Conservation (phyloP, 225 moss, liverwort and hornwort species). For the Marchantia polymorpha region DNA sequence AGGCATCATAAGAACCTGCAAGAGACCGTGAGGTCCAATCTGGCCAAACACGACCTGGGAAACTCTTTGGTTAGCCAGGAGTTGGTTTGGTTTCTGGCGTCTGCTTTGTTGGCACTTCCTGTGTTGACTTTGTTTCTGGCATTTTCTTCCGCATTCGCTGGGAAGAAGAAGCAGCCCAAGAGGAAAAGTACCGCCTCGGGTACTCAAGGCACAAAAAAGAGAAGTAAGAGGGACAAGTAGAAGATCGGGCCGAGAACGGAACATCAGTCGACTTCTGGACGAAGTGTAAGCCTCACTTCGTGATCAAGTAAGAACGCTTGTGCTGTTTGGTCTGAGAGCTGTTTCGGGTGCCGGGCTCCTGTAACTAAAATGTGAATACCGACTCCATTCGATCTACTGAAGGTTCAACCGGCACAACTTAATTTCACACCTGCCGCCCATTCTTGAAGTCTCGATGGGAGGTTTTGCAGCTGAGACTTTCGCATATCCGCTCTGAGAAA, state of each 20-base stretch:
- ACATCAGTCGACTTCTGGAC: conserved; percentile 1
- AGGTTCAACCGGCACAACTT: conserved; percentile 7
- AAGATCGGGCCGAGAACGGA: background rate
- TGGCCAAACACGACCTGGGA: conserved; percentile 52
- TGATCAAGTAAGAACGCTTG: conserved; percentile 10
- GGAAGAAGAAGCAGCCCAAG: conserved; percentile 45
- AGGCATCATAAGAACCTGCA: conserved; percentile 74
- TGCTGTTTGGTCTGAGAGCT: conserved; percentile 18
- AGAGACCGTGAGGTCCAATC: conserved; percentile 57
- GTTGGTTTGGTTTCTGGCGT: conserved; percentile 74
- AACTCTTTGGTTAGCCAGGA: conserved; percentile 62
- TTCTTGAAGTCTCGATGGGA: conserved; percentile 8
- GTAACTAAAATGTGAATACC: conserved; percentile 11
- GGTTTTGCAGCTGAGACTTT: conserved; percentile 7
- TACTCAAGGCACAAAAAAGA: conserved; percentile 25
- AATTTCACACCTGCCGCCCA: conserved; percentile 18
- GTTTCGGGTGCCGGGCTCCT: background rate
- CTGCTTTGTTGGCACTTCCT: conserved; percentile 73
- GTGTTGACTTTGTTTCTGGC: conserved; percentile 51
- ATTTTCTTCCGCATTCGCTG: conserved; percentile 56
- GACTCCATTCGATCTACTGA: background rate
- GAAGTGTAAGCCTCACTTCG: background rate
- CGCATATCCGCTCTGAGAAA: background rate
- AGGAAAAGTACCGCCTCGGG: conserved; percentile 28
- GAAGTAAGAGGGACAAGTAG: background rate